Base-by-base conservation (phyloP, 306 rosid species). In the Nissolia schottii region DNA sequence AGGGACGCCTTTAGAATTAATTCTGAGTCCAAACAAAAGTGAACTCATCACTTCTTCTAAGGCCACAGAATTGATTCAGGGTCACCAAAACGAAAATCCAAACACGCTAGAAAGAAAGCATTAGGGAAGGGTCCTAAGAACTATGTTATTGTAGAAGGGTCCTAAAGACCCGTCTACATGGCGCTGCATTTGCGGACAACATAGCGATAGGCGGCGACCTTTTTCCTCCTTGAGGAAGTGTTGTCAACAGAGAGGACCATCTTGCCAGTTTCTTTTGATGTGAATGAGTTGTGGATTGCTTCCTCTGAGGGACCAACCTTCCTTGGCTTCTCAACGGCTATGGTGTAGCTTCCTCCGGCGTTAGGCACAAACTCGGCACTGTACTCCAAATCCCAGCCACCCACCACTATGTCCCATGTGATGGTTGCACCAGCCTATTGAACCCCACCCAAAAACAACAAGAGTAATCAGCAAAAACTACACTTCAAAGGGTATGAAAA, bases 371-470 rank as follows among this genome's bases (percentile, higher is more conserved):
- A 94, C 81, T 94, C 99, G 4, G 93, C 97, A 84, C 96, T 86
- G 85, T 94, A 94, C 71, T 86, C 99, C 50, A 94, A 82, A 41
- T 94, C 97, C 99, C 99, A 91, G 1, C 99, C 96, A 51, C 96
- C 99, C 9, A 94, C 99, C 25, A 91, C 96, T 6, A 94, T 87
- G 87, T 91, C 99, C 99, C 97, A 94, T 22, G 93, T 76, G 29
- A 94, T 94, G 3, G 97, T 89, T 70, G 96, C 97, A 19, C 90
- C 97, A 29, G 81, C 96, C 98, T 91, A 15, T 45, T 45, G 5
- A 40, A 24, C 23, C 70, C 62, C 35, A 56, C 9, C 18, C 53
- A 62, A 61, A 1, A 8, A 4, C 25, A 71, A 43, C 15, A 45
- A 68, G 15, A 20, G n/a, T n/a, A 10, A 29, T 29, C 6, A 41